Evolutionary conservation across 1,139 yeast genomes (phyloP).

Genomic region (Zygoascus hellenicus): DNA sequence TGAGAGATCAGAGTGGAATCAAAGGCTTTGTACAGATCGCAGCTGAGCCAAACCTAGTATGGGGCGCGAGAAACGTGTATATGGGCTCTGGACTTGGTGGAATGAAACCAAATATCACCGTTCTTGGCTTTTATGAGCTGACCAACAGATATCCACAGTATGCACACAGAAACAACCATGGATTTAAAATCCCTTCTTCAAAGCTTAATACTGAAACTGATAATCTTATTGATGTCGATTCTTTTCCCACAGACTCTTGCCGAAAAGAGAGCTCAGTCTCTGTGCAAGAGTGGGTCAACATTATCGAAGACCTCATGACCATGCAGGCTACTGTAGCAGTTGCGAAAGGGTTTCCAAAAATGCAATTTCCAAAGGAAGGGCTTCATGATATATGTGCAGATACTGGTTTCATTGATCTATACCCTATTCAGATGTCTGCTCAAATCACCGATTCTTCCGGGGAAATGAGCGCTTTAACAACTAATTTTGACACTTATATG

Average conservation of each 20-base stretch:
- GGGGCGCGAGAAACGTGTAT: conserved; percentile 95
- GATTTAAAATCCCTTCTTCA: neutral
- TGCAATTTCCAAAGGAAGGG: conserved; percentile 48
- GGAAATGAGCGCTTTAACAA: conserved; percentile 60
- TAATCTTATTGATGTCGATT: conserved; percentile 25
- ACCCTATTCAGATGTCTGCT: conserved; percentile 96
- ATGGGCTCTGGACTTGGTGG: conserved; percentile 95
- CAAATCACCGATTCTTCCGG: conserved; percentile 61
- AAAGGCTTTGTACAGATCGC: conserved; percentile 94
- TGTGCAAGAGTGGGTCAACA: conserved; percentile 83
- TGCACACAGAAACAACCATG: conserved; percentile 11
- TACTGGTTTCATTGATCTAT: conserved; percentile 68
- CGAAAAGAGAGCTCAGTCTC: conserved; percentile 64
- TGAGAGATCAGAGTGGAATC: conserved; percentile 68
- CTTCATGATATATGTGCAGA: conserved; percentile 24
- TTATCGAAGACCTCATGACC: conserved; percentile 85
- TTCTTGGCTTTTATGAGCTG: conserved; percentile 77
- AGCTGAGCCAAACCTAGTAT: conserved; percentile 76
- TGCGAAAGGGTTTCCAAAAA: conserved; percentile 72
- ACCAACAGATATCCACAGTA: conserved; percentile 16
- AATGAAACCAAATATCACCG: conserved; percentile 93
- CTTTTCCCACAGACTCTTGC: conserved; percentile 69
- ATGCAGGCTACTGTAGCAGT: conserved; percentile 91
- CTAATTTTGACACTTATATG: conserved; percentile 93
- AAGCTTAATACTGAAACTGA: conserved; percentile 9